Evolutionary conservation across 805 yeast genomes (phyloP).

Genomic region (Diddensiella santjacobensis): DNA sequence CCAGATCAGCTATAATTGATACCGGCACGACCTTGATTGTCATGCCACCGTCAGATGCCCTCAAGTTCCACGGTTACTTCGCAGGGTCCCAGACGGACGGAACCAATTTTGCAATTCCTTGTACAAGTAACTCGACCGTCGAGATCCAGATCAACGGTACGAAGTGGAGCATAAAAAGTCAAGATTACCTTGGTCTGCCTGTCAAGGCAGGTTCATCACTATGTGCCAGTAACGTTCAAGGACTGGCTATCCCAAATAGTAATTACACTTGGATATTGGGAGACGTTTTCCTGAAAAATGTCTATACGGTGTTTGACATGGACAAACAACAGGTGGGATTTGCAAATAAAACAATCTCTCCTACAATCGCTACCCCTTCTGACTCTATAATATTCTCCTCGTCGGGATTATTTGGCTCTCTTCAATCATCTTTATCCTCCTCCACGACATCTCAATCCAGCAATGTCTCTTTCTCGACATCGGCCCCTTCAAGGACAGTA

Average conservation of each 20-base stretch:
- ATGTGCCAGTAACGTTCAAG: constrained; percentile 65
- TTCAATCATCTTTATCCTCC: neutral
- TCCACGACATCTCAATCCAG: neutral
- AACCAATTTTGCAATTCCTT: constrained; percentile 57
- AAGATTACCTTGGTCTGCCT: constrained; percentile 47
- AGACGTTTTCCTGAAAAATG: constrained; percentile 53
- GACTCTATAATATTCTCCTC: constrained; percentile 15
- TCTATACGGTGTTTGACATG: constrained; percentile 56
- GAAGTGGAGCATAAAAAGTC: constrained; percentile 44
- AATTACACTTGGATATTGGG: constrained; percentile 59
- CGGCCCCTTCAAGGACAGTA: neutral
- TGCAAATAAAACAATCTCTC: constrained; percentile 38
- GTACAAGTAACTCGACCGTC: constrained; percentile 46
- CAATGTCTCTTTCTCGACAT: neutral
- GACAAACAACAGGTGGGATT: constrained; percentile 50
- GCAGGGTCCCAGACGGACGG: constrained; percentile 51
- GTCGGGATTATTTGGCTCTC: neutral
- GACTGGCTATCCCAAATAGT: constrained; percentile 39
- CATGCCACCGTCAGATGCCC: constrained; percentile 53
- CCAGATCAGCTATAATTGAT: constrained; percentile 47
- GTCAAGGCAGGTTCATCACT: constrained; percentile 44
- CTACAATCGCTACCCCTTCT: constrained; percentile 21
- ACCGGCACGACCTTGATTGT: constrained; percentile 65
- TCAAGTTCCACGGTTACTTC: constrained; percentile 50
- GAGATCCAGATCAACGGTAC: constrained; percentile 41